Percentiles rank a stretch among this genome's conserved stretches.
These are phyloP conservation scores for Coleophoma crateriformis DNA, from an alignment of 2,329 filamentous ascomycete species.

Conservation along the genomic window DNA sequence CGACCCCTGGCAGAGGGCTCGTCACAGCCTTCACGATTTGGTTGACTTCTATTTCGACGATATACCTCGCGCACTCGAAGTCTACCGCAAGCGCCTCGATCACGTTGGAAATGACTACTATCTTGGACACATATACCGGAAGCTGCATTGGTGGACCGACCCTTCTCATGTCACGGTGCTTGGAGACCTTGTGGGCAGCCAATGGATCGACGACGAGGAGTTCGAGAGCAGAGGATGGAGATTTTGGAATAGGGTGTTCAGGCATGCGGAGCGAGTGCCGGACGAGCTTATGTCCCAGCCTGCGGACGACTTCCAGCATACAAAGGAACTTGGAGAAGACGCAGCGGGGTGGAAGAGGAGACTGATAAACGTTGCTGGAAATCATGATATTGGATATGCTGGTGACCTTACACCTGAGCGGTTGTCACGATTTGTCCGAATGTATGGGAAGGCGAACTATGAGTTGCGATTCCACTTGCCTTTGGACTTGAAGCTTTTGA, in stretches of 20 bases:
- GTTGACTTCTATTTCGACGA: slow-evolving; percentile 63
- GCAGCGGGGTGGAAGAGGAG: slow-evolving; percentile 61
- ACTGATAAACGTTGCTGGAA: slow-evolving; percentile 86
- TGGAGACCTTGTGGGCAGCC: slow-evolving; percentile 87
- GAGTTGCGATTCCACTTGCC: slow-evolving; percentile 70
- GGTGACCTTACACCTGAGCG: slow-evolving; percentile 78
- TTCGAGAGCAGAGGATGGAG: slow-evolving; percentile 68
- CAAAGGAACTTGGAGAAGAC: slow-evolving; percentile 30
- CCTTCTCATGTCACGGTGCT: slow-evolving; percentile 87
- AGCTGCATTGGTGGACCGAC: slow-evolving; percentile 73
- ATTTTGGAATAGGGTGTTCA: slow-evolving; percentile 79
- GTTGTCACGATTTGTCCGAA: slow-evolving; percentile 73
- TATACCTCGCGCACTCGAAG: slow-evolving; percentile 59
- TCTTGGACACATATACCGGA: slow-evolving; percentile 85
- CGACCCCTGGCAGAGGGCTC: slow-evolving; percentile 44
- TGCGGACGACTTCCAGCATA: slow-evolving; percentile 29
- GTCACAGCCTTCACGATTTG: slow-evolving; percentile 49
- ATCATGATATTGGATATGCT: slow-evolving; percentile 95
- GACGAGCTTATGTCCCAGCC: slow-evolving; percentile 47
- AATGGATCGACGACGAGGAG: slow-evolving; percentile 87
- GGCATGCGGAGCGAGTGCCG: slow-evolving; percentile 57
- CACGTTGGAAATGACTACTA: slow-evolving; percentile 93
- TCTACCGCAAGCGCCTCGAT: slow-evolving; percentile 74
- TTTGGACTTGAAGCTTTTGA: slow-evolving; percentile 30
- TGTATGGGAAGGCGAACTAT: slow-evolving; percentile 88